Percentiles rank a stretch among this genome's conserved stretches.
Conservation (phyloP, 1,284 basidiomycete genomes). For the Ustilago tritici region DNA sequence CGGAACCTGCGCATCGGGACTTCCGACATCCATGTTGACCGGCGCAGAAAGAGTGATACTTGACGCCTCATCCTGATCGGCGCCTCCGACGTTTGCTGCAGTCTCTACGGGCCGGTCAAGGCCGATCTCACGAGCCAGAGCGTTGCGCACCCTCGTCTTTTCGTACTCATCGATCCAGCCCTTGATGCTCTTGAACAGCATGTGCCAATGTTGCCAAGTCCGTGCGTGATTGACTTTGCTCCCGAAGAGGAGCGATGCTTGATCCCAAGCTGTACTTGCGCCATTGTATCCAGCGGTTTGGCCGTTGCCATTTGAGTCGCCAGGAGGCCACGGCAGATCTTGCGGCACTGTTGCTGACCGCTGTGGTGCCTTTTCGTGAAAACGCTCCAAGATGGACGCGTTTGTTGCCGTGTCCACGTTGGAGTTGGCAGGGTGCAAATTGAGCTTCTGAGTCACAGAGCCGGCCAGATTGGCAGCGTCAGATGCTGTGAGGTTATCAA, state of each 20-base stretch:
- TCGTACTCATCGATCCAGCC: constrained; percentile 66
- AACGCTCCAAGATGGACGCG: constrained; percentile 25
- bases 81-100: background rate
- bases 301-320: background rate
- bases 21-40: constrained; percentile 19
- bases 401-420: constrained; percentile 11
- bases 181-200: constrained; percentile 56
- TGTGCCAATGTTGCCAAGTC: constrained; percentile 64
- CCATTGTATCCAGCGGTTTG: background rate
- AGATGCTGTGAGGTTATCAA: background rate
- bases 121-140: constrained; percentile 59
- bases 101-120: constrained; percentile 27
- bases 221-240: constrained; percentile 31
- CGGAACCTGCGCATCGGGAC: constrained; percentile 29
- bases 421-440: constrained; percentile 21
- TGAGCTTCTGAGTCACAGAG: constrained; percentile 22
- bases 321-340: background rate
- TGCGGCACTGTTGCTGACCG: constrained; percentile 28
- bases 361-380: constrained; percentile 23
- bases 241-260: constrained; percentile 31
- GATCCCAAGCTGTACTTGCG: constrained; percentile 11
- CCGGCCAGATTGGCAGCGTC: constrained; percentile 13
- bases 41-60: constrained; percentile 31
- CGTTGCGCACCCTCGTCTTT: constrained; percentile 49
- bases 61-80: constrained; percentile 1